Base-by-base conservation (phyloP, 192 early-diverging fungal genomes). In the Coemansia sp. region DNA sequence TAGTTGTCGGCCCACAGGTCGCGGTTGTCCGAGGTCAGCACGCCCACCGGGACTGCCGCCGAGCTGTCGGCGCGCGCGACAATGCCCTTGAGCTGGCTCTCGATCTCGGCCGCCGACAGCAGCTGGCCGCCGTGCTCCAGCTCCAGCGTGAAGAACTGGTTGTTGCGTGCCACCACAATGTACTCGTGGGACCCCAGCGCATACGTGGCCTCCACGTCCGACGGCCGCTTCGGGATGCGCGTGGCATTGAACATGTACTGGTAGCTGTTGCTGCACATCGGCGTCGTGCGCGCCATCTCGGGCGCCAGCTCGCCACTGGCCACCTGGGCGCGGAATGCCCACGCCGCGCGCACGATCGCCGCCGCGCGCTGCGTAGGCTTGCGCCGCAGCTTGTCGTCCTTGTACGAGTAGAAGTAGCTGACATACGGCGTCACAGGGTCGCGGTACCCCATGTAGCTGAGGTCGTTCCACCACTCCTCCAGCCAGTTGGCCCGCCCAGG, bases 381-480 rank as follows among this genome's bases (percentile, higher is more conserved):
- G 63, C 73, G 84, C 37, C 89, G 81, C 36, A 82, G 55, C 63
- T 79, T 82, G 65, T 96, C 90, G 64, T 99, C 92, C 67, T 83
- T 84, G 75, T 89, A 94, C 36, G 83, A 79, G 73, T 87, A 99
- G 58, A 96, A 99, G 82, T 99, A 99, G 56, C 85, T 91, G 44
- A 99, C 94, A 55, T 89, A 88, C 58, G 95, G 79, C 30, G 91
- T 89, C n/a, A 94, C 88, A 10, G 94, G 90, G 56, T 99, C 96
- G 46, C 94, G 84, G 78, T 96, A 97, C 20, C 81, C 88, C 69
- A 87, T 81, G 73, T 99, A 99, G 47, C 91, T 89, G 38, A 87
- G 79, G 43, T 92, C 91, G 58, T 90, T 88, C 96, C 96, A 99
- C 96, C 96, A 99, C 57, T 93, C 91, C 63, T 86, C 90, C 38